Conservation (phyloP, 2,329 filamentous ascomycete genomes). For the Diaporthe velutina region DNA sequence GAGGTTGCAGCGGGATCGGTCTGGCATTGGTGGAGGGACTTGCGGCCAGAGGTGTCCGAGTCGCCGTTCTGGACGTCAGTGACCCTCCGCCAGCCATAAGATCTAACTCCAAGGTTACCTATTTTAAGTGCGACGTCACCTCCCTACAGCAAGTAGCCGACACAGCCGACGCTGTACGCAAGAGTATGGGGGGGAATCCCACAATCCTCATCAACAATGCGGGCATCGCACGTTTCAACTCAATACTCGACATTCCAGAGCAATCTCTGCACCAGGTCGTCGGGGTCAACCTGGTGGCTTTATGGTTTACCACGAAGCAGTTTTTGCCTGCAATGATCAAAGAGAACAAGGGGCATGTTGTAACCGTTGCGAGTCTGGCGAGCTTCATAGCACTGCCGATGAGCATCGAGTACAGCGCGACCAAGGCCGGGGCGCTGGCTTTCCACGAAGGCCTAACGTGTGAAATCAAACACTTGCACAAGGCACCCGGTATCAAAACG, state of each 20-base stretch:
- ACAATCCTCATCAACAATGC: conserved; percentile 73
- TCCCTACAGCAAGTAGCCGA: conserved; percentile 58
- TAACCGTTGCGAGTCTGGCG: conserved; percentile 70
- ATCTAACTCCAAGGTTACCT: conserved; percentile 45
- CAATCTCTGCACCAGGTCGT: conserved; percentile 53
- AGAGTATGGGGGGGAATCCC: conserved; percentile 54
- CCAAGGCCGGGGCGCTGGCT: conserved; percentile 68
- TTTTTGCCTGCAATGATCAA: conserved; percentile 69
- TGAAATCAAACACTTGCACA: conserved; percentile 63
- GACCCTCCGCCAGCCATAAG: conserved; percentile 44
- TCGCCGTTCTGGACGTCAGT: conserved; percentile 53
- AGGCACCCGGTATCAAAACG: conserved; percentile 65
- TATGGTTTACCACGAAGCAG: conserved; percentile 66
- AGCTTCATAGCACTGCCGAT: conserved; percentile 64
- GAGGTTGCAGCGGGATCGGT: conserved; percentile 52
- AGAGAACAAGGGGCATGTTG: conserved; percentile 71
- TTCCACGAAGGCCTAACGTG: conserved; percentile 68
- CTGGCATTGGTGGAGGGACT: conserved; percentile 50
- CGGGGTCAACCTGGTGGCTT: conserved; percentile 34
- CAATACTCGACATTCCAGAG: conserved; percentile 63
- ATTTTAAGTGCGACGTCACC: conserved; percentile 61
- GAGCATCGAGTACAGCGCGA: conserved; percentile 70
- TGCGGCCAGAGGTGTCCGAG: conserved; percentile 50
- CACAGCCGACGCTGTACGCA: conserved; percentile 54
- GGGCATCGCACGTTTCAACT: conserved; percentile 63